A percentile compares a stretch with the other conserved stretches of the same genome.
Conservation (phyloP, 2,329 filamentous ascomycete species). For the Drechslerella dactyloides region DNA sequence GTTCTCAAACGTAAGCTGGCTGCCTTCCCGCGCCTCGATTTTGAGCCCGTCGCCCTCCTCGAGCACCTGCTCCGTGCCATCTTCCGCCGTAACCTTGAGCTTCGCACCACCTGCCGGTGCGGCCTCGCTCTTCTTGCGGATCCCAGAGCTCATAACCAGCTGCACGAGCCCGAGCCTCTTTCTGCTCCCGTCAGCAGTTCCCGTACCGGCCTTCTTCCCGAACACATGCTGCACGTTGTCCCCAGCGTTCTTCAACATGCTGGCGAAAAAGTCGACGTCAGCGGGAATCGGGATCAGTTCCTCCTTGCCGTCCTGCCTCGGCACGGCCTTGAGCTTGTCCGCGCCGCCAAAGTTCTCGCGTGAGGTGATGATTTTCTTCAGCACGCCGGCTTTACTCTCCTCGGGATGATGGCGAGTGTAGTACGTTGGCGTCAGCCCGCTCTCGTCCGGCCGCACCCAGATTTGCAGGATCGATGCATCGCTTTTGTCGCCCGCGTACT, state of each 20-base stretch:
- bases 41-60: constrained; percentile 46
- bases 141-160: constrained; percentile 49
- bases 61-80: constrained; percentile 42
- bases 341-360: constrained; percentile 38
- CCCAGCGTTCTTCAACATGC: constrained; percentile 32
- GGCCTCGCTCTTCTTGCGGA: constrained; percentile 43
- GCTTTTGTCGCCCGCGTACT: constrained; percentile 38
- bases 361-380: constrained; percentile 47
- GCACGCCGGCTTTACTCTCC: constrained; percentile 32
- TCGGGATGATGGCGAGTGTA: constrained; percentile 47
- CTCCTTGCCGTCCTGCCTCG: constrained; percentile 48
- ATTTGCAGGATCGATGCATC: constrained; percentile 47
- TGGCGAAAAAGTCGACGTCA: constrained; percentile 48
- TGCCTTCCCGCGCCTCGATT: constrained; percentile 44
- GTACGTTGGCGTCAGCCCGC: constrained; percentile 36
- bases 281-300: constrained; percentile 49
- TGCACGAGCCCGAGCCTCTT: constrained; percentile 46
- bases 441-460: constrained; percentile 46
- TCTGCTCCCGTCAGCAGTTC: constrained; percentile 22
- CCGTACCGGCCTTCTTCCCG: constrained; percentile 35
- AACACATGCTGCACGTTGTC: constrained; percentile 33
- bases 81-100: constrained; percentile 48
- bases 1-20: constrained; percentile 46
- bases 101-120: constrained; percentile 46
- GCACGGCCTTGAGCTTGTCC: constrained; percentile 36